Percentiles rank a stretch among this genome's conserved stretches.
These are phyloP conservation scores for Lactifluus volemus DNA, from an alignment of 768 basidiomycete genomes.

Conservation along the genomic window DNA sequence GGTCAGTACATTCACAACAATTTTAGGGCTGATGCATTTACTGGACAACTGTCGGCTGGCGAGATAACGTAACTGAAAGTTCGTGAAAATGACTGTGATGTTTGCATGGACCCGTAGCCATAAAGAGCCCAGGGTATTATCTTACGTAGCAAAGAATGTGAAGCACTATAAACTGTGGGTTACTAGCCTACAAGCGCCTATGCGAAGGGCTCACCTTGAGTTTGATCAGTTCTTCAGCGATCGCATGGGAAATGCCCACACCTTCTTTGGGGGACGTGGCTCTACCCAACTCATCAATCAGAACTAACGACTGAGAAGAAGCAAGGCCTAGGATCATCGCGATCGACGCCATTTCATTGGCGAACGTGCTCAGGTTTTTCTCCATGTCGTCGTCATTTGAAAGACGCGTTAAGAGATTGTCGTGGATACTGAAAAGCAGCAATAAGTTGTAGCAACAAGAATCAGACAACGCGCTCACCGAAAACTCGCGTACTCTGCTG, in stretches of 20 bases:
- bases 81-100: constrained; percentile 66
- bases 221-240: constrained; percentile 67
- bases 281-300: constrained; percentile 90
- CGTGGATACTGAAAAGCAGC: constrained; percentile 50
- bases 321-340: constrained; percentile 87
- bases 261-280: constrained; percentile 85
- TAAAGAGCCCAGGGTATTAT: not conserved
- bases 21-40: constrained; percentile 29
- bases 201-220: constrained; percentile 45
- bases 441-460: not conserved
- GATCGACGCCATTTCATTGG: constrained; percentile 86
- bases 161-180: constrained; percentile 45
- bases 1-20: not conserved
- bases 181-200: not conserved
- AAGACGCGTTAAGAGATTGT: constrained; percentile 74
- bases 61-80: constrained; percentile 63
- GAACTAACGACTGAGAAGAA: constrained; percentile 57
- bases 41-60: constrained; percentile 76
- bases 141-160: constrained; percentile 86
- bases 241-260: constrained; percentile 75
- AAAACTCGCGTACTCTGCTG: constrained; percentile 90
- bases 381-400: constrained; percentile 95
- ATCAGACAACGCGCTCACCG: constrained; percentile 33
- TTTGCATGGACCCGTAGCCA: not conserved
- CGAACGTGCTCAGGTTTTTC: constrained; percentile 87